Evolutionary conservation across 306 rosid genomes (phyloP).

Genomic region (Luffa acutangula): DNA sequence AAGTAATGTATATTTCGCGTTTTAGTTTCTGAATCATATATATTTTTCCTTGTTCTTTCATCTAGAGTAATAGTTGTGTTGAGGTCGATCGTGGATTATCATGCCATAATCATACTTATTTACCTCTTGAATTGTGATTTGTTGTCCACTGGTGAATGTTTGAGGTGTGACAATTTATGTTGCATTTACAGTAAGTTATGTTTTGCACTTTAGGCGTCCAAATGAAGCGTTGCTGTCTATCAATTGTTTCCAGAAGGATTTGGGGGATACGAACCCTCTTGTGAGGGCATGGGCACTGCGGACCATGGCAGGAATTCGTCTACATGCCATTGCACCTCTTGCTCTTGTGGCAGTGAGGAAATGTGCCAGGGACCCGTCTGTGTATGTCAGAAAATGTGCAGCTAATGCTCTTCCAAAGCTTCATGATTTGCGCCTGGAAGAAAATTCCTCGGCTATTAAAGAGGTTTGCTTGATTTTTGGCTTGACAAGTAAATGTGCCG

Average conservation of each 20-base stretch:
- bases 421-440: constrained; percentile 83
- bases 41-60: not conserved
- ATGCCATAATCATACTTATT: not conserved
- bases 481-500: not conserved
- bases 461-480: constrained; percentile 45
- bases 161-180: not conserved
- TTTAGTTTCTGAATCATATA: constrained; percentile 11
- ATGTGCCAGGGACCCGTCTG: constrained; percentile 92
- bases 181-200: not conserved
- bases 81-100: not conserved
- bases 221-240: constrained; percentile 90
- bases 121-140: not conserved
- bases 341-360: constrained; percentile 82
- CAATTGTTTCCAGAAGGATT: constrained; percentile 87
- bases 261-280: constrained; percentile 72
- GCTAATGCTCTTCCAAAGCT: constrained; percentile 97
- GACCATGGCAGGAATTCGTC: constrained; percentile 93
- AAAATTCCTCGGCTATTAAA: constrained; percentile 54
- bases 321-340: constrained; percentile 79
- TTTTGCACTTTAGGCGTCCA: constrained; percentile 61
- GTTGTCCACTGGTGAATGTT: not conserved
- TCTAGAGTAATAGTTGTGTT: not conserved
- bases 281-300: constrained; percentile 98
- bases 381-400: constrained; percentile 83
- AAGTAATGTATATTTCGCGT: constrained; percentile 40